phyloP scores from a whole-genome alignment of 371 early-diverging fungal species.

The Syncephalis fuscata region DNA sequence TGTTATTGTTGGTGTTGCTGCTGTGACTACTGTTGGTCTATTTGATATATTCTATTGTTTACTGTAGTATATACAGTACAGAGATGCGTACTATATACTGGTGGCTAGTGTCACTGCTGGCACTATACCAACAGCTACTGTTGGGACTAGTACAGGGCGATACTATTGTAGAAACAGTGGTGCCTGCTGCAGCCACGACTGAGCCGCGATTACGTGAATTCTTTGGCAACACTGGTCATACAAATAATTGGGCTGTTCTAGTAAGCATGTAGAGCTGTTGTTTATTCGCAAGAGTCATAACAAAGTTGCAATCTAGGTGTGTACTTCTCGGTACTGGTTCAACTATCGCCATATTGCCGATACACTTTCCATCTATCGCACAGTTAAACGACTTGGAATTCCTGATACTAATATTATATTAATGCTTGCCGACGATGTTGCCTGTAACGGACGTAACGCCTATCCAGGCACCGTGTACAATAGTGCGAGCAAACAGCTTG shows the following conservation, averaged over 20 bases:
- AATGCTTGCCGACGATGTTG: conserved; percentile 95
- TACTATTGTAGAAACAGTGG: conserved; percentile 8
- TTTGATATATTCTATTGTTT: too few relatives aligned
- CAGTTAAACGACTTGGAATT: conserved; percentile 94
- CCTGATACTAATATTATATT: conserved; percentile 95
- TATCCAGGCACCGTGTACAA: conserved; percentile 88
- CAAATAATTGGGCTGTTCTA: conserved; percentile 96
- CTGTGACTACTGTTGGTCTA: too few relatives aligned
- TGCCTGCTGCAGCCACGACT: too few relatives aligned
- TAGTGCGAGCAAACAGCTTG: conserved; percentile 58
- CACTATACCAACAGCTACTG: neutral
- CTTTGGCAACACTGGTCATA: conserved; percentile 46
- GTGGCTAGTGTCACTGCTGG: too few relatives aligned
- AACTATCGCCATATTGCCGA: conserved; percentile 93
- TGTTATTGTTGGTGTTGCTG: too few relatives aligned
- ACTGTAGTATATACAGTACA: too few relatives aligned
- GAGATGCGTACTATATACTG: too few relatives aligned
- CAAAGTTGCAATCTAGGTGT: conserved; percentile 35
- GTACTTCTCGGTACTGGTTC: conserved; percentile 96
- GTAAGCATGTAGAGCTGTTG: conserved; percentile 12
- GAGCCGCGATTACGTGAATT: conserved; percentile 14
- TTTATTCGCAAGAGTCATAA: neutral
- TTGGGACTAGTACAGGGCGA: neutral
- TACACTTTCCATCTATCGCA: conserved; percentile 87
- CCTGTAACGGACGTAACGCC: conserved; percentile 88